Conservation (phyloP, 1,139 yeast genomes). For the Lodderomyces pseudojiufengensis region DNA sequence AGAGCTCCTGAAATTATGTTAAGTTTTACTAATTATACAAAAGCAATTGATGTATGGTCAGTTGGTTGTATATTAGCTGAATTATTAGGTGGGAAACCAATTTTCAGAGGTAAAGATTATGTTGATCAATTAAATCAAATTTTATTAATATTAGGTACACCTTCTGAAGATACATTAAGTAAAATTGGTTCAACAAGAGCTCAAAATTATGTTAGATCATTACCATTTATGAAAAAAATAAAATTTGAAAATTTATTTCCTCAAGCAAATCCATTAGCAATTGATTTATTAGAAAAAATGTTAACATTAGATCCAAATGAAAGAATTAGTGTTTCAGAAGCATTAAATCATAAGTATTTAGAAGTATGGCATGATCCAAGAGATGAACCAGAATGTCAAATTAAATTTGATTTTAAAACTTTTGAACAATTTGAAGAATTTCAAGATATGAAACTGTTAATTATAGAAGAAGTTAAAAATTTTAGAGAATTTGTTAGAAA, state of each 20-base stretch:
- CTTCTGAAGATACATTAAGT: constrained; percentile 74
- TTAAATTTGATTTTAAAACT: constrained; percentile 76
- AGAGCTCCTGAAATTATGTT: constrained; percentile 97
- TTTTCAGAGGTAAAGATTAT: constrained; percentile 91
- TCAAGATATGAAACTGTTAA: constrained; percentile 70
- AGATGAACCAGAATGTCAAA: constrained; percentile 86
- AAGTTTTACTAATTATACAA: constrained; percentile 87
- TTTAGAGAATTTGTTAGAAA: constrained; percentile 80
- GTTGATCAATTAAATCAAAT: constrained; percentile 94
- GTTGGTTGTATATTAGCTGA: constrained; percentile 97
- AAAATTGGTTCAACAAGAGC: constrained; percentile 89
- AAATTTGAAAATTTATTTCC: constrained; percentile 77
- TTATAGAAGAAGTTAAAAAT: constrained; percentile 72
- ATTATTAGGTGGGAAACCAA: constrained; percentile 84
- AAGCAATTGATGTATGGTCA: constrained; percentile 96
- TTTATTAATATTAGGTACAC: constrained; percentile 82
- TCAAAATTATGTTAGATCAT: constrained; percentile 83
- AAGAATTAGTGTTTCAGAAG: constrained; percentile 86
- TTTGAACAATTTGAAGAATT: constrained; percentile 87
- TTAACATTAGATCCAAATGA: constrained; percentile 82
- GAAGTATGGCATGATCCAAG: constrained; percentile 95
- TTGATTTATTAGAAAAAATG: constrained; percentile 79
- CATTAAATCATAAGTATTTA: constrained; percentile 84
- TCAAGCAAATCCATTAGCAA: constrained; percentile 78
- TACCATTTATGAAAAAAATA: constrained; percentile 79